Base-by-base conservation (phyloP, 805 yeast genomes). In the Schwanniomyces sp. region DNA sequence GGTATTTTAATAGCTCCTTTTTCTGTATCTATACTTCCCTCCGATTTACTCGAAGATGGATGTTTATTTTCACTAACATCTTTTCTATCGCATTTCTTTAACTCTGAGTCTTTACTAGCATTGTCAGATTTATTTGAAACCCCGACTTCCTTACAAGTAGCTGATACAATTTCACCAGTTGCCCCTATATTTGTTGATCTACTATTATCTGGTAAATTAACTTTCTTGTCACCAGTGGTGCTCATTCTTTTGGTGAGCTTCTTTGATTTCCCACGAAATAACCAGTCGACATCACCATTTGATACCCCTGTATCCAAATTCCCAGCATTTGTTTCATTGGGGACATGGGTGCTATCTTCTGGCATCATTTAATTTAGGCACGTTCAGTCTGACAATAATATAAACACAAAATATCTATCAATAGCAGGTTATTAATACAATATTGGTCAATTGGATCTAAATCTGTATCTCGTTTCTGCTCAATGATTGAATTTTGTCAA, bases 251-350 rank as follows among this genome's bases (percentile, higher is more conserved):
- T 78, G 36, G 78, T 68, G 42, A 77, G 59, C 52, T 79, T 82
- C 66, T 79, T 81, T 36, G 84, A 82, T 60, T 84, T 84, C n/a
- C 91, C 91, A 56, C 90, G 74, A 60, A 87, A 87, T 25, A 88
- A 70, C 96, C 96, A 88, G 59, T 87, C 95, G 10, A 88, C 91
- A 55, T 87, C 92, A 39, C 88, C 85, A 56, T 85, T 83, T 44
- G 85, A 70, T 2, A 83, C 88, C 4, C 88, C 87, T 7, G 77
- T 64, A 21, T 69, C 74, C 43, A 55, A 59, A 27, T 49, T 54
- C 6, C 49, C 16, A 18, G 26, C 46, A 24, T 25, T 40, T 12
- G 47, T 28, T 18, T 26, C 24, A 25, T 25, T 39, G 30, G 32
- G 10, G 3, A n/a, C 9, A 11, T 18, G n/a, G 26, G 26, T 21